A percentile compares a stretch with the other conserved stretches of the same genome.
Conservation (phyloP, 345 rosid species). For the Toxicodendron radicans region DNA sequence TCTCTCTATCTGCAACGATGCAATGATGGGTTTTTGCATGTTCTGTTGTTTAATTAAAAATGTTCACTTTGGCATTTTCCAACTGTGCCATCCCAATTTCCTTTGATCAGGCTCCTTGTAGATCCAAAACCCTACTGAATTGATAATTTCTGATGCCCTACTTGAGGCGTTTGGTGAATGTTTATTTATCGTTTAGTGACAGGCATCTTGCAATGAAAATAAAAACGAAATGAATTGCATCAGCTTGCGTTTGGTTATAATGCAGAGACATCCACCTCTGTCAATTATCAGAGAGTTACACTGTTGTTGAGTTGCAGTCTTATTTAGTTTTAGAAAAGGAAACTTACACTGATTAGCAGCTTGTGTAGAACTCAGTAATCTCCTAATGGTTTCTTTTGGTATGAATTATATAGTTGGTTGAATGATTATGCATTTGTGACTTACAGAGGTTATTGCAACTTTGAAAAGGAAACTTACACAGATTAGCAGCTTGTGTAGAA, state of each 20-base stretch:
- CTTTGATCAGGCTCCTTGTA: background rate
- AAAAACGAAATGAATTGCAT: background rate
- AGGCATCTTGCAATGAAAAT: background rate
- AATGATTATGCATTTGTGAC: background rate
- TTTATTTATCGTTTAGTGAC: background rate
- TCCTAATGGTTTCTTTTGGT: background rate
- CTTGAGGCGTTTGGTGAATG: background rate
- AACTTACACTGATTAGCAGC: background rate
- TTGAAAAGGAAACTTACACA: no score
- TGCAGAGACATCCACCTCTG: background rate
- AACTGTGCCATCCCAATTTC: background rate
- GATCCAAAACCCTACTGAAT: background rate
- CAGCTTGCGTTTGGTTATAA: background rate
- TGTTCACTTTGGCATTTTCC: background rate
- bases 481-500: background rate
- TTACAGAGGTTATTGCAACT: slow-evolving; percentile 21
- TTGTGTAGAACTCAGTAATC: background rate
- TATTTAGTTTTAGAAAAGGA: background rate
- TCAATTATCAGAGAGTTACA: background rate
- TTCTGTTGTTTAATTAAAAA: background rate
- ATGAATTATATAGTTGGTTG: background rate
- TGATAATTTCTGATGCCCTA: background rate
- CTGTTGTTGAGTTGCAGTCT: background rate
- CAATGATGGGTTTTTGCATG: background rate
- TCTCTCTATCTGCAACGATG: background rate